Conservation (phyloP, 768 basidiomycete species). For the Cystobasidium onofrii region DNA sequence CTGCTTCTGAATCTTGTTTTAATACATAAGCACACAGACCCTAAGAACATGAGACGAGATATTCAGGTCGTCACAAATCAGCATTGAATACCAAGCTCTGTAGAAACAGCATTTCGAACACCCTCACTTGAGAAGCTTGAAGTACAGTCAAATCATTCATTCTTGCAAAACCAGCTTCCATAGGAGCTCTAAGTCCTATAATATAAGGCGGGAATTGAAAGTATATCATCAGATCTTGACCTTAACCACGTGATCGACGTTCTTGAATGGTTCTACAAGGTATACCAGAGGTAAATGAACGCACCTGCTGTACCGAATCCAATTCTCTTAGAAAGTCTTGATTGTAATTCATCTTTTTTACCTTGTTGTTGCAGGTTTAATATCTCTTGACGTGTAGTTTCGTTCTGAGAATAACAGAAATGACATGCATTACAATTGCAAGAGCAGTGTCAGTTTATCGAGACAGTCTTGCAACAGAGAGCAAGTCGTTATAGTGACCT, state of each 20-base stretch:
- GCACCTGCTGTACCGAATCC: constrained; percentile 27
- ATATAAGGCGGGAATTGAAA: neutral
- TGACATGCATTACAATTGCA: too few relatives aligned
- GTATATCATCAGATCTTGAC: too few relatives aligned
- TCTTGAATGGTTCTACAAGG: neutral
- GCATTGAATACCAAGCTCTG: neutral
- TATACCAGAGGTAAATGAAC: too few relatives aligned
- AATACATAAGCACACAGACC: constrained; percentile 68
- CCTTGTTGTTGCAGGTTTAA: neutral
- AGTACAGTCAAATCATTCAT: constrained; percentile 68
- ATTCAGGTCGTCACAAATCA: neutral
- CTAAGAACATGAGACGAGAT: constrained; percentile 45
- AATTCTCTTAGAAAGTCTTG: constrained; percentile 8
- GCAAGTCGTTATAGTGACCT: neutral
- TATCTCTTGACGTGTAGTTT: constrained; percentile 19
- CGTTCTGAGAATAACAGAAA: constrained; percentile 21
- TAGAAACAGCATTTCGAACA: neutral
- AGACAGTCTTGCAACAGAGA: too few relatives aligned
- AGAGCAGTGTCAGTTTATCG: neutral
- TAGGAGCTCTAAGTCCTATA: constrained; percentile 17
- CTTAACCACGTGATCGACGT: neutral
- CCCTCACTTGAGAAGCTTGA: constrained; percentile 38
- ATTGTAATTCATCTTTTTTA: neutral
- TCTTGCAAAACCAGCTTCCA: constrained; percentile 63
- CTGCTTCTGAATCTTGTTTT: constrained; percentile 53